Evolutionary conservation across 1,284 basidiomycete species (phyloP).

Genomic region (Pascua guehoae): DNA sequence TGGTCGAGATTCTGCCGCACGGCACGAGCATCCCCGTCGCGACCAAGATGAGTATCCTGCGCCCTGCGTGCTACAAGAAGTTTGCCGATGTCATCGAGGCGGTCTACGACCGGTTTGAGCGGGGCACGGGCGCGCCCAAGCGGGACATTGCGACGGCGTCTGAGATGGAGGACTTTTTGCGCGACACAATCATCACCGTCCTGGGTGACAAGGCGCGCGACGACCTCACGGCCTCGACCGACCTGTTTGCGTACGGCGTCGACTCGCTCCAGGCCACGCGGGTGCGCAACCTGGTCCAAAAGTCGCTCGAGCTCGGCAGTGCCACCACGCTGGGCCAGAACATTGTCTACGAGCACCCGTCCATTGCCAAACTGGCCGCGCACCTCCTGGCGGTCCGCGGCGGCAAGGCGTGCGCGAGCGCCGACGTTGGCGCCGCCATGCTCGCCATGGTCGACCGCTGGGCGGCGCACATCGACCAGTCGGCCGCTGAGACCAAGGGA

Average conservation of each 20-base stretch:
- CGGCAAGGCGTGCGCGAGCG: constrained; percentile 24
- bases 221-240: constrained; percentile 26
- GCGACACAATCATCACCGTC: constrained; percentile 43
- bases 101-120: constrained; percentile 55
- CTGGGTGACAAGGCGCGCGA: constrained; percentile 43
- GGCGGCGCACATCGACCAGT: constrained; percentile 24
- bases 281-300: constrained; percentile 56
- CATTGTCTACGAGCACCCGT: constrained; percentile 48
- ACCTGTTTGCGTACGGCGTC: constrained; percentile 52
- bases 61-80: constrained; percentile 53
- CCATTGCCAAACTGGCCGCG: constrained; percentile 31
- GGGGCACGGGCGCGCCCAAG: constrained; percentile 48
- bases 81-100: constrained; percentile 55
- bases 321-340: constrained; percentile 49
- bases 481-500: no score
- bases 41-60: constrained; percentile 47
- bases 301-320: constrained; percentile 50
- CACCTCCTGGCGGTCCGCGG: constrained; percentile 37
- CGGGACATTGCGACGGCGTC: constrained; percentile 25
- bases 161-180: constrained; percentile 51
- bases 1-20: constrained; percentile 54
- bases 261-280: constrained; percentile 60
- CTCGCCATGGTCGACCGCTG: constrained; percentile 52
- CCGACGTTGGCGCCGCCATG: constrained; percentile 36
- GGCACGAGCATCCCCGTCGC: constrained; percentile 45